Percentiles rank a stretch among this genome's conserved stretches.
phyloP scores from a whole-genome alignment of 768 basidiomycete genomes.

The Lactarius evosmus region DNA sequence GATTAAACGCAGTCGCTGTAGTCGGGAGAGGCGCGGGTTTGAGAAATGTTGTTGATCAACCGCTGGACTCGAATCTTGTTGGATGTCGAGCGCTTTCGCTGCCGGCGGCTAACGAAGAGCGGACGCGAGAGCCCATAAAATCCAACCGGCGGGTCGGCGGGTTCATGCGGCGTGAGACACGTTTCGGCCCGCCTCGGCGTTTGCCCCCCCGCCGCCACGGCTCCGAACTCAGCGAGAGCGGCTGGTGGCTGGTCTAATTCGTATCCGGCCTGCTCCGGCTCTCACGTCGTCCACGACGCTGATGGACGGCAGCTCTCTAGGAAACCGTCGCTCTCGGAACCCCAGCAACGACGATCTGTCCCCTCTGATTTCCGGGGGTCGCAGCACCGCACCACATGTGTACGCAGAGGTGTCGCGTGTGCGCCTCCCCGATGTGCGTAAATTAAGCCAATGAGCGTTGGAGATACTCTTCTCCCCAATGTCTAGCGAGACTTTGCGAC shows the following conservation, averaged over 20 bases:
- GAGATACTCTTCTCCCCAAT: not conserved
- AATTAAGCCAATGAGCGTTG: not conserved
- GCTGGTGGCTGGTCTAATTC: not conserved
- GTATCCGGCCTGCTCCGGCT: not conserved
- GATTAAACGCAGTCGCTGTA: constrained; percentile 8
- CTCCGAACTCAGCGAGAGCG: constrained; percentile 12
- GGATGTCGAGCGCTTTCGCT: constrained; percentile 24
- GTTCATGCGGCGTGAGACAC: constrained; percentile 17
- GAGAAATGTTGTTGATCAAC: constrained; percentile 24
- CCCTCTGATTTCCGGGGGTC: not conserved
- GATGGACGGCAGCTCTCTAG: not conserved
- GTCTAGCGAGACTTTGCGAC: not conserved
- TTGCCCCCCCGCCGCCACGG: constrained; percentile 11
- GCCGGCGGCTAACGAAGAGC: constrained; percentile 23
- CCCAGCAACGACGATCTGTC: not conserved
- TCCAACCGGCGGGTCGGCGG: constrained; percentile 17
- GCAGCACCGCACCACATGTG: not conserved
- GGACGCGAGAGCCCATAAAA: constrained; percentile 17
- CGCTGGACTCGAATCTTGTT: constrained; percentile 27
- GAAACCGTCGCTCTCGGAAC: constrained; percentile 1
- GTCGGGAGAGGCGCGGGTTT: constrained; percentile 14
- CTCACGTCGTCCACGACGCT: not conserved
- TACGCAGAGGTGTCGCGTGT: not conserved
- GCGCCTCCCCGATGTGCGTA: not conserved
- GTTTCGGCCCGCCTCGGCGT: constrained; percentile 23